phyloP scores from a whole-genome alignment of 2,329 filamentous ascomycete genomes.

The Penicillium sp. region DNA sequence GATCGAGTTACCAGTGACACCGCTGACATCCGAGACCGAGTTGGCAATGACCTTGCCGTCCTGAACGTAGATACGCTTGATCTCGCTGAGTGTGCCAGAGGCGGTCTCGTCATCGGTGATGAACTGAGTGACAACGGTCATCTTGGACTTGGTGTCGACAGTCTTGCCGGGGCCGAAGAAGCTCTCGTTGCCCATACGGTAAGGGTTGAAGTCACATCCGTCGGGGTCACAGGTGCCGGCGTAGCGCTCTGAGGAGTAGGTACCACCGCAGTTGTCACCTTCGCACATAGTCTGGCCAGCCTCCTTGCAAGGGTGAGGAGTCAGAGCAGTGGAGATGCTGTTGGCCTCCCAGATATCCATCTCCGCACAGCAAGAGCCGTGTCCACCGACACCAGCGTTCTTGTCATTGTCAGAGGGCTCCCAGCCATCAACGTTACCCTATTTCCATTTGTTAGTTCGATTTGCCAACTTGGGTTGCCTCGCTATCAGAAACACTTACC shows the following conservation, averaged over 20 bases:
- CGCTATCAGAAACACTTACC: slow-evolving; percentile 8
- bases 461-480: too few relatives aligned
- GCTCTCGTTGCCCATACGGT: slow-evolving; percentile 65
- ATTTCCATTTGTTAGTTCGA: background rate
- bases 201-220: slow-evolving; percentile 72
- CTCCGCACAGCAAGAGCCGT: slow-evolving; percentile 69
- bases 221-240: slow-evolving; percentile 68
- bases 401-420: slow-evolving; percentile 55
- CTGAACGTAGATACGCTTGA: slow-evolving; percentile 69
- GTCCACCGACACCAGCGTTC: slow-evolving; percentile 57
- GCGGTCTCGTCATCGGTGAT: slow-evolving; percentile 55
- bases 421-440: slow-evolving; percentile 62
- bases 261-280: slow-evolving; percentile 58
- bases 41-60: slow-evolving; percentile 64
- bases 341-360: slow-evolving; percentile 76
- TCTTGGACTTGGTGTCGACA: slow-evolving; percentile 62
- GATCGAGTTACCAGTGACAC: slow-evolving; percentile 58
- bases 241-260: slow-evolving; percentile 60
- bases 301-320: slow-evolving; percentile 66
- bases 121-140: slow-evolving; percentile 73
- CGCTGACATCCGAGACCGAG: slow-evolving; percentile 51
- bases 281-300: slow-evolving; percentile 57
- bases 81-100: slow-evolving; percentile 61
- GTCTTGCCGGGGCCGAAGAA: slow-evolving; percentile 66
- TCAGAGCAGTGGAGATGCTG: slow-evolving; percentile 65